Evolutionary conservation across 768 basidiomycete genomes (phyloP).

Genomic region (Lactarius tabidus): DNA sequence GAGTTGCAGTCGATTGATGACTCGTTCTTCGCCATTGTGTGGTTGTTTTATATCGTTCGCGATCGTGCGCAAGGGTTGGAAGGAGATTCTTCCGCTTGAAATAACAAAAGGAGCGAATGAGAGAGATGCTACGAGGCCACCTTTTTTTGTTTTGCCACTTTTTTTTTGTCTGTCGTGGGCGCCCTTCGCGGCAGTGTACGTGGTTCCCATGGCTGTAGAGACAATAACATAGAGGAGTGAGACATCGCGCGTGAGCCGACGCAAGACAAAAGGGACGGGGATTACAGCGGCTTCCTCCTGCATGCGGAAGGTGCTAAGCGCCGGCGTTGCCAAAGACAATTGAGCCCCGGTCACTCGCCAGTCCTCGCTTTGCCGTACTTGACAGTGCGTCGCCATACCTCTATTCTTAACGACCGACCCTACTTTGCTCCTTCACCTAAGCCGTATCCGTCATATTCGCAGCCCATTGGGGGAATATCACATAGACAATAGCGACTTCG

Average conservation of each 20-base stretch:
- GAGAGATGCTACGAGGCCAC: background rate
- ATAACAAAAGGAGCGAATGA: conserved; percentile 16
- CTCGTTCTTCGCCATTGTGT: background rate
- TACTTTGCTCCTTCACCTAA: background rate
- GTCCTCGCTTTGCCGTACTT: too few relatives aligned
- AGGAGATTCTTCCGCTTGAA: conserved; percentile 11
- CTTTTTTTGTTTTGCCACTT: conserved; percentile 7
- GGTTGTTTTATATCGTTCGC: conserved; percentile 4
- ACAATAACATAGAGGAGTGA: conserved; percentile 21
- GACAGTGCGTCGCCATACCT: background rate
- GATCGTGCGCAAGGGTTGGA: conserved; percentile 4
- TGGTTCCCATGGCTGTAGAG: conserved; percentile 4
- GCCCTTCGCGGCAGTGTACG: background rate
- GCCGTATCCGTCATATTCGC: background rate
- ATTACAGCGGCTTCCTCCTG: conserved; percentile 13
- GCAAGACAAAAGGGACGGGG: conserved; percentile 25
- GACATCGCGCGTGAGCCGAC: conserved; percentile 16
- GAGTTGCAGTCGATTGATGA: conserved; percentile 16
- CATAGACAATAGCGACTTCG: background rate
- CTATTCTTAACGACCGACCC: background rate
- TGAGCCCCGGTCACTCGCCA: conserved; percentile 1
- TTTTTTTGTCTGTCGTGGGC: conserved; percentile 17
- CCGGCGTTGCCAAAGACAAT: conserved; percentile 16
- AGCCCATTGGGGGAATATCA: background rate
- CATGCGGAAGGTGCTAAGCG: conserved; percentile 10